Base-by-base conservation (phyloP, 441 rosid genomes). In the Hura crepitans region DNA sequence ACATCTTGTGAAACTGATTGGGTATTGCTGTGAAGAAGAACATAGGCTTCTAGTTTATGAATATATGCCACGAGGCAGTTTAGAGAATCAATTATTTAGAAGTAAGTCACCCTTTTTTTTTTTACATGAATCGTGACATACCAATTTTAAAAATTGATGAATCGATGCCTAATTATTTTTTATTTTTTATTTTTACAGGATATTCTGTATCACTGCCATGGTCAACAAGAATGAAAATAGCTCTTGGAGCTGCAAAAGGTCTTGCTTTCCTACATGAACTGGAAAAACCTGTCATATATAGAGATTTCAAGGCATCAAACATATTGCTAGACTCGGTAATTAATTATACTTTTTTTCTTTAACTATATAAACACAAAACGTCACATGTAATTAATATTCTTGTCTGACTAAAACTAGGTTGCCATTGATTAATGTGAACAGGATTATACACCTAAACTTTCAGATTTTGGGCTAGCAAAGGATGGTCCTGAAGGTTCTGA, bases 401-500 rank as follows among this genome's bases (percentile, higher is more conserved):
- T 15, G 20, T 55, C 22, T 17, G n/a, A 42, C 57, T 31, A 54
- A 39, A 2, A 47, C 58, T 64, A 23, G 28, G 42, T 39, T 61
- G 47, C 33, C 7, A 1, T 42, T 49, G 3, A 1, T 43, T 43
- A 15, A 65, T 63, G 47, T 61, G 0, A 75, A 33, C 81, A 92
- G 96, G 87, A 88, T 69, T 85, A 79, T 62, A 85, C 81, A 0
- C 82, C 89, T 20, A 92, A 89, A 72, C 78, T 92, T 25, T 92
- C 97, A 4, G 97, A 92, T 83, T 88, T 92, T 14, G 96, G 97
- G 45, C 74, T 92, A 13, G 97, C 97, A 15, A 89, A 84, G 71
- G 97, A 92, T 50, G 97, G 97, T 50, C 96, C 97, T 0, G 92
- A 92, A 81, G 96, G 96, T 14, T 90, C 72, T 67, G 89, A 88